Evolutionary conservation across 78 protist genomes (phyloP), one percentile per base, ranked within the genome.

Genomic region (Dictyostelium capitatum): DNA sequence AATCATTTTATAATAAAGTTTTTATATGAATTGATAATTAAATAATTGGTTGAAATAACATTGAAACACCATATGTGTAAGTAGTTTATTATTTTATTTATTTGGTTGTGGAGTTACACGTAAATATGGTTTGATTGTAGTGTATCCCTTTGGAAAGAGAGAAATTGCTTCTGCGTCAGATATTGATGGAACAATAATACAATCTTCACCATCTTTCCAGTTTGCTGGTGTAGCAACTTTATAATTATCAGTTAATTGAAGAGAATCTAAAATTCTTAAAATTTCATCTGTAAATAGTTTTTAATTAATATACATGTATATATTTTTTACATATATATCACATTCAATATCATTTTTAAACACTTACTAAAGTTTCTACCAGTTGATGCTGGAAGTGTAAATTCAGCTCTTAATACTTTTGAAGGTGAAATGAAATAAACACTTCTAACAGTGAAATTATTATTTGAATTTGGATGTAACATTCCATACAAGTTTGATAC

Each of bases 221-320:
- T 97, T 87, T 62, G 74, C 84, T 65, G 98, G 98, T 14, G 98
- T 97, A 7, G 95, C 97, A 41, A 95, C 95, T n/a, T 46, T 72
- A 72, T 64, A 46, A 51, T 92, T 70, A 28, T 89, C 98, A 46
- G 98, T 12, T 69, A 94, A 83, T 91, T 96, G 98, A 15, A 96
- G 62, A 6, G 97, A 87, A 57, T 96, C 98, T 11, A 96, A 6
- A 46, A 89, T 94, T 81, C 98, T 96, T 15, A 96, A 11, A 53
- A 96, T 78, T 81, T 96, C 98, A 80, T 91, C 73, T 65, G 0
- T n/a, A n/a, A n/a, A 57, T 37, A 37, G 43, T 37, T 37, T 3
- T 37, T n/a, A n/a, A 37, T 37, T 37, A 37, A 37, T 37, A 37
- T 37, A 37, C 2, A 37, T 37, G 2, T n/a, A n/a, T n/a, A n/a